Base-by-base conservation (phyloP, 768 basidiomycete species). In the Lentinula edodes region DNA sequence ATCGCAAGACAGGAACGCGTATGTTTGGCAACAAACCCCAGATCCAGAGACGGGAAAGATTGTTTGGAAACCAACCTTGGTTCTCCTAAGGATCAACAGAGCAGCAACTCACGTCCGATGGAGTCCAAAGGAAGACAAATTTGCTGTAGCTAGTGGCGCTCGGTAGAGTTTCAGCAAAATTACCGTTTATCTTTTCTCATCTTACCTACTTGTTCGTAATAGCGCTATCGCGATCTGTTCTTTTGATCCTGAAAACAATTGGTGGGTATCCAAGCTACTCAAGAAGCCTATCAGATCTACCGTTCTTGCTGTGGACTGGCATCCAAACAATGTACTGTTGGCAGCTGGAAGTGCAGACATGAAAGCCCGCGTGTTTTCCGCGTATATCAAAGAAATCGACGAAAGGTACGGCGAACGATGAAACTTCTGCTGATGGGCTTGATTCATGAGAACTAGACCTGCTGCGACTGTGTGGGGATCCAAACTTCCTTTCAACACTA, bases 281-380 rank as follows among this genome's bases (percentile, higher is more conserved):
- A 99, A 98, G 87, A 98, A 98, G 75, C 97, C 97, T 28, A 90
- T 99, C 69, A 78, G 94, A 65, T 94, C 94, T 4, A 99, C 97
- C 0, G 95, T 99, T 13, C 80, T 98, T 45, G 86, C 88, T 5
- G 78, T 99, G 66, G 96, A 98, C 66, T 99, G 97, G 97, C 97
- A 99, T 71, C 95, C 97, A 32, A 98, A 98, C 81, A 98, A 97
- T 71, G 95, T 98, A 13, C 80, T 99, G 6, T 86, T 99, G 32
- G 97, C 96, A 4, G 91, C 96, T 39, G 97, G 97, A n/a, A 89
- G 93, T 62, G 95, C 96, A 0, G 97, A 99, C 70, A 93, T 93
- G 86, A 96, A 96, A 75, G 97, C 97, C 10, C 85, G 95, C 18
- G 97, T 99, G 7, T 92, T 98, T 74, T 98, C 95, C 1, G 97